A percentile compares a stretch with the other conserved stretches of the same genome.
phyloP scores from a whole-genome alignment of 805 yeast genomes.

The Metschnikowia rubicola region DNA sequence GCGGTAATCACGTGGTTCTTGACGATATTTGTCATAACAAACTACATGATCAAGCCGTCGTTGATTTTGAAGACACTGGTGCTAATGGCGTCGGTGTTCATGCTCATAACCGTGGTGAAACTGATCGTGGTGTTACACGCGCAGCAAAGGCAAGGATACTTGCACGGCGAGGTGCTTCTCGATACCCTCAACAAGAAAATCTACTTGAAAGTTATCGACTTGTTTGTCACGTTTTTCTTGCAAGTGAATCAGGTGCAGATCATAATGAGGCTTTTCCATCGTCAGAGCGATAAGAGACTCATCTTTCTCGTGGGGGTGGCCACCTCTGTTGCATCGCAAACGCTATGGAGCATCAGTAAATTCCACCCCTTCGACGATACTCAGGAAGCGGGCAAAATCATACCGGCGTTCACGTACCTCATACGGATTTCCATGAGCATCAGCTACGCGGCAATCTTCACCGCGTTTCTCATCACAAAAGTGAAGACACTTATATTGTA shows the following conservation, averaged over 20 bases:
- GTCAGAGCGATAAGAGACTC: constrained; percentile 65
- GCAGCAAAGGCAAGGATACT: constrained; percentile 45
- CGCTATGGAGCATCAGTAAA: constrained; percentile 67
- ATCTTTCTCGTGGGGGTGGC: constrained; percentile 57
- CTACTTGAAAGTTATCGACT: constrained; percentile 53
- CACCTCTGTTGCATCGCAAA: constrained; percentile 53
- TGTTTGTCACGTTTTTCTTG: constrained; percentile 53
- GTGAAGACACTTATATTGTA: constrained; percentile 48
- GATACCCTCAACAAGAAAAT: constrained; percentile 40
- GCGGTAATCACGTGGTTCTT: constrained; percentile 62
- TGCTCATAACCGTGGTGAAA: constrained; percentile 47
- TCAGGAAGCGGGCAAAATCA: constrained; percentile 49
- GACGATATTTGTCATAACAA: constrained; percentile 61
- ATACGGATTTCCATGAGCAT: constrained; percentile 69
- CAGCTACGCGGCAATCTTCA: constrained; percentile 61
- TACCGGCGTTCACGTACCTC: constrained; percentile 73
- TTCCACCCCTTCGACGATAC: constrained; percentile 38
- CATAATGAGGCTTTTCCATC: constrained; percentile 60
- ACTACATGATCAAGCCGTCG: constrained; percentile 61
- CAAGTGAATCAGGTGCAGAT: constrained; percentile 72
- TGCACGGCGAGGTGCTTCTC: constrained; percentile 44
- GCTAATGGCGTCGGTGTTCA: constrained; percentile 50
- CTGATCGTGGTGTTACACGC: constrained; percentile 43
- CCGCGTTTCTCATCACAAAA: constrained; percentile 53
- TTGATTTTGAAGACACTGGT: constrained; percentile 48